Evolutionary conservation across 1,284 basidiomycete species (phyloP).

Genomic region (Puccinia brachypodii): DNA sequence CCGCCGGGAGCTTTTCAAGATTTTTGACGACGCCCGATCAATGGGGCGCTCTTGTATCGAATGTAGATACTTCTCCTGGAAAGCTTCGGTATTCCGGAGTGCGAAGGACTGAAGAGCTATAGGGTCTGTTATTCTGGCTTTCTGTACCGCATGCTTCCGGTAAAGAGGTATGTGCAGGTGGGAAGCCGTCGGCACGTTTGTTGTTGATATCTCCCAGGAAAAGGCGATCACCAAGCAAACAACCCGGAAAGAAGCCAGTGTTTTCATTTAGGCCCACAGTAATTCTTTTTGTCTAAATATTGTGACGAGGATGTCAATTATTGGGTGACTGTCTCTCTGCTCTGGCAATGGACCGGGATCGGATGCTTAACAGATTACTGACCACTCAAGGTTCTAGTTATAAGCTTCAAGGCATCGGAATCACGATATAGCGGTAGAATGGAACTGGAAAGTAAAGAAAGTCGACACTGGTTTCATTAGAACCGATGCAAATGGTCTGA

Average conservation of each 20-base stretch:
- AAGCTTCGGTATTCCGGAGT: conserved; percentile 1
- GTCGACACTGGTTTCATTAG: background rate
- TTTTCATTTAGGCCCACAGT: background rate
- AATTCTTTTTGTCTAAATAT: background rate
- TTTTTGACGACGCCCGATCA: background rate
- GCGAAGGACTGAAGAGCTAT: conserved; percentile 11
- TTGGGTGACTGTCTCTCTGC: background rate
- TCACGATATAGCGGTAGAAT: background rate
- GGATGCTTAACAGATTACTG: background rate
- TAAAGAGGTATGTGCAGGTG: conserved; percentile 21
- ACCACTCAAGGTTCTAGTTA: background rate
- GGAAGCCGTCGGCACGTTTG: background rate
- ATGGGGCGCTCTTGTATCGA: background rate
- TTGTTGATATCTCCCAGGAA: background rate
- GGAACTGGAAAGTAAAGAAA: background rate
- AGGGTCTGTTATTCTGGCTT: background rate
- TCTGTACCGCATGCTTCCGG: background rate
- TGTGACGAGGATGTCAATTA: background rate
- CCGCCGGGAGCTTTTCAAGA: background rate
- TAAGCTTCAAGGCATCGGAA: background rate
- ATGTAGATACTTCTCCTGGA: conserved; percentile 14
- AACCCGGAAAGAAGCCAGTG: background rate
- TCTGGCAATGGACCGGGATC: background rate
- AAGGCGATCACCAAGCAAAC: conserved; percentile 4
- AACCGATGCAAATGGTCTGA: background rate